Percentiles rank a stretch among this genome's conserved stretches.
Evolutionary conservation across 2,329 filamentous ascomycete genomes (phyloP).

Genomic region (Rutstroemia sp.): DNA sequence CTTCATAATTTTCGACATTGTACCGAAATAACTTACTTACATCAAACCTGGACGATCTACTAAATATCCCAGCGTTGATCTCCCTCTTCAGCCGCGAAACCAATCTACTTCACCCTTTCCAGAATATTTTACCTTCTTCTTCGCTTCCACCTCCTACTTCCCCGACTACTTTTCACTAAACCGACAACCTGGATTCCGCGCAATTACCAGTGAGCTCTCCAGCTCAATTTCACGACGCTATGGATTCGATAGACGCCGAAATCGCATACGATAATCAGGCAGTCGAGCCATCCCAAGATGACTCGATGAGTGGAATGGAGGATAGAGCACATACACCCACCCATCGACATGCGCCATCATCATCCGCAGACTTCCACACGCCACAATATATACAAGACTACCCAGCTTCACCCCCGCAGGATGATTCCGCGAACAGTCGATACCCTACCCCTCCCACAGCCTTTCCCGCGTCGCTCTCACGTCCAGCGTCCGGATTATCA

Average conservation of each 20-base stretch:
- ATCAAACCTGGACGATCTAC: constrained; percentile 8
- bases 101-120: constrained; percentile 10
- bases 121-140: constrained; percentile 2
- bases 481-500: constrained; percentile 29
- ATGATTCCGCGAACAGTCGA: constrained; percentile 22
- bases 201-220: constrained; percentile 41
- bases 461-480: constrained; percentile 27
- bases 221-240: constrained; percentile 46
- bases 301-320: constrained; percentile 25
- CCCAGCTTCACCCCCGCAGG: constrained; percentile 22
- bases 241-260: constrained; percentile 44
- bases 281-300: constrained; percentile 22
- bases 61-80: constrained; percentile 11
- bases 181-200: constrained; percentile 45
- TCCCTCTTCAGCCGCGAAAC: constrained; percentile 7
- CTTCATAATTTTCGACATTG: background rate
- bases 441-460: constrained; percentile 29
- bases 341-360: constrained; percentile 27
- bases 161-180: constrained; percentile 1
- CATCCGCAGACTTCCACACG: constrained; percentile 28
- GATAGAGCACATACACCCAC: constrained; percentile 28
- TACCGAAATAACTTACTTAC: constrained; percentile 1
- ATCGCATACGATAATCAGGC: constrained; percentile 32
- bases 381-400: constrained; percentile 24
- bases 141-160: no score